These are phyloP conservation scores for Exobasidium rhododendri DNA, from an alignment of 1,284 basidiomycete genomes.

Conservation along the genomic window DNA sequence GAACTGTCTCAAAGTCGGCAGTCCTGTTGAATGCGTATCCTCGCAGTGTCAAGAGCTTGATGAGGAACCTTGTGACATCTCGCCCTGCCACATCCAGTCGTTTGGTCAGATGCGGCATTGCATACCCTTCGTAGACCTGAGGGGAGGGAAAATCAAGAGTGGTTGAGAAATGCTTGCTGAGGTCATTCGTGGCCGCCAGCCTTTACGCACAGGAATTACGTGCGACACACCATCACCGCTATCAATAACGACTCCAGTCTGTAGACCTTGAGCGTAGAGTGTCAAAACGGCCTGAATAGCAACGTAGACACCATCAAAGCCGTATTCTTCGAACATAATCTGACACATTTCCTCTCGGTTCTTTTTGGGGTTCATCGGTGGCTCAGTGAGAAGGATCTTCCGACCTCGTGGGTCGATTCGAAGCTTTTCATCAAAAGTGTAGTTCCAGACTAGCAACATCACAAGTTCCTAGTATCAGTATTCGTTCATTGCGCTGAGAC, in stretches of 20 bases:
- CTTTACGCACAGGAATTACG: conserved; percentile 89
- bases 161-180: too few relatives aligned
- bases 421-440: conserved; percentile 95
- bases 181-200: too few relatives aligned
- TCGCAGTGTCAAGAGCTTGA: conserved; percentile 95
- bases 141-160: too few relatives aligned
- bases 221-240: conserved; percentile 99
- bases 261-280: conserved; percentile 93
- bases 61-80: conserved; percentile 95
- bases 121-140: conserved; percentile 95
- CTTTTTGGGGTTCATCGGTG: conserved; percentile 97
- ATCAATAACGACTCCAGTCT: conserved; percentile 96
- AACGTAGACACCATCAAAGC: conserved; percentile 91
- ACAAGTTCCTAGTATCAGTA: background rate
- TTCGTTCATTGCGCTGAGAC: background rate
- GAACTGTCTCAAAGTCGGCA: conserved; percentile 96
- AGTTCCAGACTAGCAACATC: conserved; percentile 74
- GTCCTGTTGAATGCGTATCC: conserved; percentile 99
- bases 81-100: conserved; percentile 90
- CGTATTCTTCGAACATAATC: conserved; percentile 99
- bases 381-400: conserved; percentile 93
- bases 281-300: conserved; percentile 98
- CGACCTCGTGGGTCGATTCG: conserved; percentile 78
- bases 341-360: conserved; percentile 93
- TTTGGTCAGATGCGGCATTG: conserved; percentile 87